phyloP scores from a whole-genome alignment of 2,329 filamentous ascomycete genomes.

The Conoideocrella luteorostrata region DNA sequence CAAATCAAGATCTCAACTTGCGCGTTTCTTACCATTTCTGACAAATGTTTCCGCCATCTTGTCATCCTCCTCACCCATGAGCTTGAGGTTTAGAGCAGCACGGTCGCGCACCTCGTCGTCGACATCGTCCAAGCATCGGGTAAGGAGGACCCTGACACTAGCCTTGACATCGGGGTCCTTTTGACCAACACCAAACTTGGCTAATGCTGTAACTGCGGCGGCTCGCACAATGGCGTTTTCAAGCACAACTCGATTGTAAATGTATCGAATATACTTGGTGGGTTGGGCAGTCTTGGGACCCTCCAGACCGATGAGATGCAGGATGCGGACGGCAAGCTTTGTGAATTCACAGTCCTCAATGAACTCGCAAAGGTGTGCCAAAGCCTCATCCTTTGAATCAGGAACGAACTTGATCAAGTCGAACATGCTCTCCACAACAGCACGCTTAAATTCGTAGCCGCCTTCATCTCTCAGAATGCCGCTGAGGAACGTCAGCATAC shows the following conservation, averaged over 20 bases:
- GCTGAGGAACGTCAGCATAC: conserved; percentile 95
- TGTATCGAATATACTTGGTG: conserved; percentile 98
- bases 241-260: conserved; percentile 95
- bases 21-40: conserved; percentile 67
- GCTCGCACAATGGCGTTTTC: conserved; percentile 96
- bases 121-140: conserved; percentile 88
- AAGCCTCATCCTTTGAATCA: conserved; percentile 71
- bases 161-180: conserved; percentile 95
- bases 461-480: conserved; percentile 96
- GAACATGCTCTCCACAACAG: conserved; percentile 98
- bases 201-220: conserved; percentile 88
- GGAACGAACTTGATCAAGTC: conserved; percentile 98
- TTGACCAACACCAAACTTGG: conserved; percentile 95
- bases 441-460: conserved; percentile 96
- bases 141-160: conserved; percentile 87
- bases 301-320: conserved; percentile 89
- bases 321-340: conserved; percentile 89
- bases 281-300: conserved; percentile 92
- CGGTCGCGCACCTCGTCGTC: conserved; percentile 97
- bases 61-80: conserved; percentile 91
- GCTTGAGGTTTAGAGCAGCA: conserved; percentile 81
- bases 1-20: not conserved
- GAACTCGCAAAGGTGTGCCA: conserved; percentile 95
- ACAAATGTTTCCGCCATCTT: conserved; percentile 82
- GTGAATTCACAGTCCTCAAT: conserved; percentile 99